These are phyloP conservation scores for Thelephora terrestris DNA, from an alignment of 1,284 basidiomycete genomes.

Conservation along the genomic window DNA sequence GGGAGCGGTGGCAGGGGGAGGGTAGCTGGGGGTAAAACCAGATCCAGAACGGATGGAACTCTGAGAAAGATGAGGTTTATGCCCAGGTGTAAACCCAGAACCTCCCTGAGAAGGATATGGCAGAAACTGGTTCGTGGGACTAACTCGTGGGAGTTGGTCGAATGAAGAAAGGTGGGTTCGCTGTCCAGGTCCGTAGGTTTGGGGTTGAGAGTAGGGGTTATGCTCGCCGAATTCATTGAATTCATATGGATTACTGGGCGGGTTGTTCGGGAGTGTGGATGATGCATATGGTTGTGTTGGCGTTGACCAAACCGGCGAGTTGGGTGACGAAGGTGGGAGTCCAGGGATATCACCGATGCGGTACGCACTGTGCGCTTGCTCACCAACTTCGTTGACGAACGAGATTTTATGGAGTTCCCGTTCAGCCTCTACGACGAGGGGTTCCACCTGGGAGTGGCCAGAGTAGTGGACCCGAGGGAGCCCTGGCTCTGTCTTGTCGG, in stretches of 20 bases:
- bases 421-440: constrained; percentile 54
- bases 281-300: constrained; percentile 13
- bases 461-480: constrained; percentile 66
- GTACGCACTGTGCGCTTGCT: neutral
- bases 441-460: constrained; percentile 51
- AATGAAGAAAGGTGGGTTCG: neutral
- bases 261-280: constrained; percentile 53
- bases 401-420: constrained; percentile 46
- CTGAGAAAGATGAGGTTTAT: neutral
- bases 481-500: constrained; percentile 75
- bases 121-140: neutral
- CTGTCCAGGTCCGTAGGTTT: neutral
- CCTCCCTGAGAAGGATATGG: neutral
- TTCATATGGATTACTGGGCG: constrained; percentile 17
- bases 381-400: constrained; percentile 33
- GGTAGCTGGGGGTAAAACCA: constrained; percentile 11
- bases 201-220: too few relatives aligned
- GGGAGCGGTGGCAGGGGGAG: constrained; percentile 5
- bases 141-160: neutral
- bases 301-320: constrained; percentile 3
- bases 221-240: too few relatives aligned
- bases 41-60: constrained; percentile 11
- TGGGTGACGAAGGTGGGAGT: constrained; percentile 5
- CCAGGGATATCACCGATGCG: constrained; percentile 1
- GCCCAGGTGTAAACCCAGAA: neutral